phyloP scores from a whole-genome alignment of 352 stramenopile genomes.

The Blastocystis sp. region DNA sequence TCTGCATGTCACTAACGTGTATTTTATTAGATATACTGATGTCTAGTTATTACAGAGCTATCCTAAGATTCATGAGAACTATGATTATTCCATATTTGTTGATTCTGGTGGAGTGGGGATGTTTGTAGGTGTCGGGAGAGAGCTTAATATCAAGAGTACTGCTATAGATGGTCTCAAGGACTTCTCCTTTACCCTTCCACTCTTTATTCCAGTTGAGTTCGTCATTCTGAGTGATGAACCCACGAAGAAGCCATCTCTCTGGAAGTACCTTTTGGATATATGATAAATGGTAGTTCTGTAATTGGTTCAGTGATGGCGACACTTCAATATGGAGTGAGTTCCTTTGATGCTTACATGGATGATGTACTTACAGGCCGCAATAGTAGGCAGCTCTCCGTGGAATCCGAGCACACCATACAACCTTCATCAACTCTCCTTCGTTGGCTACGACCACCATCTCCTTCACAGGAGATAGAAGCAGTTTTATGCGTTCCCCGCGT shows the following conservation, averaged over 20 bases:
- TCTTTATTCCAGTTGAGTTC: not conserved
- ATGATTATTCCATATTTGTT: slow-evolving; percentile 16
- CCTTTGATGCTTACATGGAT: slow-evolving; percentile 24
- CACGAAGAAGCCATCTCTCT: not conserved
- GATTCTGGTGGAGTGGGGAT: not conserved
- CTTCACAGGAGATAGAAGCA: not conserved
- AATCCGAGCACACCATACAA: not conserved
- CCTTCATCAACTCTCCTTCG: not conserved
- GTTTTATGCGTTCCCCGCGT: slow-evolving; percentile 32
- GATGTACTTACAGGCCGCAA: not conserved
- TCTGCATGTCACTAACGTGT: not conserved
- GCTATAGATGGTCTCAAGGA: not conserved
- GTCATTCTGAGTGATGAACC: no score
- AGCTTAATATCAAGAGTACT: not conserved
- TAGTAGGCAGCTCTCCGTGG: not conserved
- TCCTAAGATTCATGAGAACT: not conserved
- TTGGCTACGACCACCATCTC: not conserved
- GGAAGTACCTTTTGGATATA: not conserved
- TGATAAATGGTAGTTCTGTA: not conserved
- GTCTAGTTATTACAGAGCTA: not conserved
- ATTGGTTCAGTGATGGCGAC: not conserved
- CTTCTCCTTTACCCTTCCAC: not conserved
- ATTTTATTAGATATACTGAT: not conserved
- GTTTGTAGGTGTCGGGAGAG: not conserved
- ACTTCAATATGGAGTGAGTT: not conserved